These are phyloP conservation scores for Bipolaris victoriae DNA, from an alignment of 2,329 filamentous ascomycete species.

Conservation along the genomic window DNA sequence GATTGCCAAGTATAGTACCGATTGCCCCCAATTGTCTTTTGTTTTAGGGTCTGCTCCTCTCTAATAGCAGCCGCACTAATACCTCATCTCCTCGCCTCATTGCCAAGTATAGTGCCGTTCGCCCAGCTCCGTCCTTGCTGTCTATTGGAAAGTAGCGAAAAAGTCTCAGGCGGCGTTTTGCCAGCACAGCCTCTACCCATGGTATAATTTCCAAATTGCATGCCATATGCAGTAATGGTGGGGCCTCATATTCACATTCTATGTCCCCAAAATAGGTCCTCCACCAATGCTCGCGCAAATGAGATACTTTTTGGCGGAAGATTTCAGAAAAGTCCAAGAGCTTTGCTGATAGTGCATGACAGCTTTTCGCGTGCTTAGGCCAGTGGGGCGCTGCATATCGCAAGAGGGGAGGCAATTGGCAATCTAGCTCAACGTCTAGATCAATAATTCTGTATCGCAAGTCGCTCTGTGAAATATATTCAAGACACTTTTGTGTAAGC, in stretches of 20 bases:
- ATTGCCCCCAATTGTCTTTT: no score
- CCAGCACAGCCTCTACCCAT: conserved; percentile 8
- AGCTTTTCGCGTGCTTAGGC: conserved; percentile 14
- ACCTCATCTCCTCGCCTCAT: no score
- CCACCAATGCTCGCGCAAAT: neutral
- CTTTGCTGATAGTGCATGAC: conserved; percentile 5
- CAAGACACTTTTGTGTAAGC: conserved; percentile 1
- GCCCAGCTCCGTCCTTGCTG: neutral
- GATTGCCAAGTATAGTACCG: no score
- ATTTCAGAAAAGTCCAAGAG: conserved; percentile 1
- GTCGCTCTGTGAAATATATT: neutral
- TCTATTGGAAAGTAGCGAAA: no score
- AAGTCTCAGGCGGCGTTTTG: no score
- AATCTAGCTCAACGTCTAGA: neutral
- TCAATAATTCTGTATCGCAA: neutral
- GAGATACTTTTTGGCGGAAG: conserved; percentile 10
- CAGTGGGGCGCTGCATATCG: conserved; percentile 11
- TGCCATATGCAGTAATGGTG: neutral
- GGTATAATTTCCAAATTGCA: neutral
- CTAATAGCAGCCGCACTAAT: no score
- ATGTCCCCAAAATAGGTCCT: no score
- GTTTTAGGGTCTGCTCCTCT: no score
- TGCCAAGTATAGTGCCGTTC: neutral
- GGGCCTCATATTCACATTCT: neutral
- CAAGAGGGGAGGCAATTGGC: conserved; percentile 7